Evolutionary conservation across 2,329 filamentous ascomycete genomes (phyloP), one percentile per base, ranked within the genome.

Genomic region (Didymella exigua): DNA sequence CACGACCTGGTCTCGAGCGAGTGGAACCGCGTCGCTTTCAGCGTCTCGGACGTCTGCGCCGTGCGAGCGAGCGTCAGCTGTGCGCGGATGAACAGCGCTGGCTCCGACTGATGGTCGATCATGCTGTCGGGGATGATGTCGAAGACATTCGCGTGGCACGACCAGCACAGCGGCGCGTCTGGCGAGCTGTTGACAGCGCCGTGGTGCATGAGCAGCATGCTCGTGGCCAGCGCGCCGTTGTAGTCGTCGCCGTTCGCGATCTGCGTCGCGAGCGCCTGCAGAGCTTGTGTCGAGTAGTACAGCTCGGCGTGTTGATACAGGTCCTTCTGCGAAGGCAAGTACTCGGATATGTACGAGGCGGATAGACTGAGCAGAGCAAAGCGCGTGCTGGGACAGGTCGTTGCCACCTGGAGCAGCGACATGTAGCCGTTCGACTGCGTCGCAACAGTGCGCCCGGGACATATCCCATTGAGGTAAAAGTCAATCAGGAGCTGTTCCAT

Each of bases 151-250:
- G 70, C 68, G 23, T 73, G 70, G 37, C 61, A 64, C 2, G 68
- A 71, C 70, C 70, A 73, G 56, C 70, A 72, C 3, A 72, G 37
- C n/a, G 55, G 59, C 5, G 64, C 63, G 1, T 72, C 67, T 9
- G 68, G 59, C 8, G 46, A 27, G 27, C 60, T 61, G 49, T 69
- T 70, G 33, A 73, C 53, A 11, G 61, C 62, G 33, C 65, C 63
- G 21, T 71, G 67, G 27, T 73, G 70, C 66, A 73, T 68, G 2
- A 73, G 58, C 24, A 73, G 56, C 70, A 73, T 73, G 45, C 69
- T 69, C 4, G 70, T 73, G 3, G 66, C 62, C 16, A 72, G 61
- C 9, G 67, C 67, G 18, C 67, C 69, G n/a, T 68, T 63, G 33
- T 65, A 70, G 30, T 67, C 50, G 5, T 67, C 59, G n/a, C 66